These are phyloP conservation scores for Pichia sp. DNA, from an alignment of 1,139 yeast genomes.

Conservation along the genomic window DNA sequence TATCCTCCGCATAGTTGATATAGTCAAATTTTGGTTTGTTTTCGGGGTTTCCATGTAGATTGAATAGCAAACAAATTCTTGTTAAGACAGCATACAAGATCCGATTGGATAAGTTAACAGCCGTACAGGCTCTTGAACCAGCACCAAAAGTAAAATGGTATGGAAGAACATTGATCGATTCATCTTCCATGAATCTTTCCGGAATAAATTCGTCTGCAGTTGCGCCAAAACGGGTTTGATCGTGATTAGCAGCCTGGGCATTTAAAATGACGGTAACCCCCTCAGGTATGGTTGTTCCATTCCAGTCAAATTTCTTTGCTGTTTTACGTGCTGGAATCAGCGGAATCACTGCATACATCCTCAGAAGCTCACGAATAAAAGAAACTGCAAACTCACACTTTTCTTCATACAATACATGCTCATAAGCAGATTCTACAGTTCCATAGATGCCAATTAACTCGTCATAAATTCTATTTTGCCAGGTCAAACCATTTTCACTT, in stretches of 20 bases:
- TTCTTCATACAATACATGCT: conserved; percentile 28
- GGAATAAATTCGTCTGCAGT: conserved; percentile 44
- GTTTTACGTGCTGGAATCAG: conserved; percentile 52
- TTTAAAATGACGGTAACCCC: conserved; percentile 51
- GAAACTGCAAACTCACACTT: conserved; percentile 43
- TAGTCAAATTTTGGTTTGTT: conserved; percentile 12
- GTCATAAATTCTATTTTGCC: conserved; percentile 27
- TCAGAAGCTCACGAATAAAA: conserved; percentile 46
- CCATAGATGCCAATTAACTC: conserved; percentile 29
- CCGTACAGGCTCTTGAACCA: conserved; percentile 19
- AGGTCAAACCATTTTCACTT: conserved; percentile 9
- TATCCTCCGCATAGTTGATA: conserved; percentile 15
- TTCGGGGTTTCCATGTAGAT: conserved; percentile 5
- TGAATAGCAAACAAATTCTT: conserved; percentile 14
- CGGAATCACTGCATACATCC: conserved; percentile 57
- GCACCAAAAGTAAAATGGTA: conserved; percentile 20
- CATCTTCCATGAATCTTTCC: conserved; percentile 39
- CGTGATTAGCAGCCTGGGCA: conserved; percentile 61
- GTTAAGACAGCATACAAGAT: conserved; percentile 13
- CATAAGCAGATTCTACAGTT: conserved; percentile 38
- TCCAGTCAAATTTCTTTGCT: conserved; percentile 35
- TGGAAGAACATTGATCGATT: conserved; percentile 12
- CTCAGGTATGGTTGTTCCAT: conserved; percentile 37
- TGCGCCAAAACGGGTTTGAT: conserved; percentile 31
- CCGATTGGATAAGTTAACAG: conserved; percentile 16